Evolutionary conservation across 352 stramenopile genomes (phyloP).

Genomic region (Pythium brachiatum): DNA sequence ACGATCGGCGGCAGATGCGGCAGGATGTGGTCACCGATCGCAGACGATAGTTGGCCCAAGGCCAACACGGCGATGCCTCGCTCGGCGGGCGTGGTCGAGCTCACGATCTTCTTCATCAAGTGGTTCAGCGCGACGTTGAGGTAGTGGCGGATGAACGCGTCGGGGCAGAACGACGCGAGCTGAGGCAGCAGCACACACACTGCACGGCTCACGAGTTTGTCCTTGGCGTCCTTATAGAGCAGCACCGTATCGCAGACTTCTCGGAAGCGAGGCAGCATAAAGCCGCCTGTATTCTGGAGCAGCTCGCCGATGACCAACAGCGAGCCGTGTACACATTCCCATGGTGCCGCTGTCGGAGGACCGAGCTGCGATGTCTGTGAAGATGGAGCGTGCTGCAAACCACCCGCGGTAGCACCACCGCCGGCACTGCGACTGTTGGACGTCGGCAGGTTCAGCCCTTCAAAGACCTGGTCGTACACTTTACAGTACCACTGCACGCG

Average conservation of each 20-base stretch:
- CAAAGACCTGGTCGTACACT: constrained; percentile 89
- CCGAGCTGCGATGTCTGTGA: constrained; percentile 2
- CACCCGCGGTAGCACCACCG: not conserved
- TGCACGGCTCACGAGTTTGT: constrained; percentile 77
- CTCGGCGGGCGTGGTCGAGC: constrained; percentile 51
- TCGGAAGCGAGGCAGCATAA: constrained; percentile 97
- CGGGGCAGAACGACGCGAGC: constrained; percentile 90
- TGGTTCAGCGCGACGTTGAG: constrained; percentile 79
- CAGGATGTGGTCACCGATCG: constrained; percentile 86
- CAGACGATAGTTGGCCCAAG: constrained; percentile 91
- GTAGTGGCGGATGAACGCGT: constrained; percentile 94
- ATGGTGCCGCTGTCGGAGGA: constrained; percentile 35
- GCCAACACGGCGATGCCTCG: constrained; percentile 89
- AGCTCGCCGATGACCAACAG: constrained; percentile 94
- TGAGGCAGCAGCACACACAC: constrained; percentile 91
- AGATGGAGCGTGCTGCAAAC: constrained; percentile 7
- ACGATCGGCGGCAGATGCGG: constrained; percentile 82
- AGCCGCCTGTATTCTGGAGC: constrained; percentile 92
- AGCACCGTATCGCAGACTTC: constrained; percentile 95
- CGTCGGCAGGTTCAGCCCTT: constrained; percentile 47
- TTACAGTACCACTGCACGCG: constrained; percentile 92
- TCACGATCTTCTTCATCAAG: constrained; percentile 80
- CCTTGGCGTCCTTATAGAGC: constrained; percentile 89
- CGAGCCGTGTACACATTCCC: constrained; percentile 92
- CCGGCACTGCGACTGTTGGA: constrained; percentile 1